A percentile compares a stretch with the other conserved stretches of the same genome.
These are phyloP conservation scores for Pseudoscleropodium purum DNA, from an alignment of 225 moss, liverwort and hornwort species.

Conservation along the genomic window DNA sequence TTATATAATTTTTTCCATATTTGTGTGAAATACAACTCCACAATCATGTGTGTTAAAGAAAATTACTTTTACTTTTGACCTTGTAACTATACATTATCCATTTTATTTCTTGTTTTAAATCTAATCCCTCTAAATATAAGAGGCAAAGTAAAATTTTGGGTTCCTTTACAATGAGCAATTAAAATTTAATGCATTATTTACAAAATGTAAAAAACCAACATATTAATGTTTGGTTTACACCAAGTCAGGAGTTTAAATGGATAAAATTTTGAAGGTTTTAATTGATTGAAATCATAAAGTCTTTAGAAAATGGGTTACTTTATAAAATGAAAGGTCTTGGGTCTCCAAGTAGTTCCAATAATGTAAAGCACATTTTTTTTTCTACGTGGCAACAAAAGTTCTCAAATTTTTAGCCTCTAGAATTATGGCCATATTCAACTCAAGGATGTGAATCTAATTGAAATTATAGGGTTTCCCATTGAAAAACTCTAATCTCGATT, in stretches of 20 bases:
- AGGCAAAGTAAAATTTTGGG: not conserved
- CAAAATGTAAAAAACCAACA: not conserved
- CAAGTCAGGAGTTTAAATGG: not conserved
- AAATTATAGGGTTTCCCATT: accelerated
- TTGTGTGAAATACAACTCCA: not conserved
- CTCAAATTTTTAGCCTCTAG: not conserved
- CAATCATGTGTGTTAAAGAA: not conserved
- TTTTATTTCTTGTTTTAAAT: not conserved
- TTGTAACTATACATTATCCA: not conserved
- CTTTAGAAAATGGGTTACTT: accelerated
- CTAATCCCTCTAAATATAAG: not conserved
- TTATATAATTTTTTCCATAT: not conserved
- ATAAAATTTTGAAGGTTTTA: not conserved
- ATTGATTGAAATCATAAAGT: not conserved
- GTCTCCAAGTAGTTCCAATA: not conserved
- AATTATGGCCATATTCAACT: not conserved
- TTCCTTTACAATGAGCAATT: not conserved
- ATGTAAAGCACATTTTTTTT: no score
- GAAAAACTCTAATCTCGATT: not conserved
- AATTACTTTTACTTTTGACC: not conserved
- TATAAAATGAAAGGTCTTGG: no score
- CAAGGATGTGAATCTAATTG: accelerated
- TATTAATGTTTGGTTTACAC: not conserved
- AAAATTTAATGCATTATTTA: not conserved
- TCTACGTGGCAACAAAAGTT: not conserved